Evolutionary conservation across 768 basidiomycete genomes (phyloP), one percentile per base, ranked within the genome.

Genomic region (Mycena kentingensis): DNA sequence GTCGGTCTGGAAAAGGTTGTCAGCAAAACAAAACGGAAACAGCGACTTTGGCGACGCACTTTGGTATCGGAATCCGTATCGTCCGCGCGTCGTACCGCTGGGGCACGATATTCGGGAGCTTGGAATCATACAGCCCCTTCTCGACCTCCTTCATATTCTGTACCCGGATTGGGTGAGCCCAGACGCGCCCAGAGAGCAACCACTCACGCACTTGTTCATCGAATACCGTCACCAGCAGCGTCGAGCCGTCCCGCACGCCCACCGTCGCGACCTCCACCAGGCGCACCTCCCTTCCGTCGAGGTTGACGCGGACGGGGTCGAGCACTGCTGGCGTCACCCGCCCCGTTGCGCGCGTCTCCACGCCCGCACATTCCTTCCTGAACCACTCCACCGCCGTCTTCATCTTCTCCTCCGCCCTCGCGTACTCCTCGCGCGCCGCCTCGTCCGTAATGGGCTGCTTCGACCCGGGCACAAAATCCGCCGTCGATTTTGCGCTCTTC

Each of bases 261-360:
- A 93, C 80, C 0, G 90, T 91, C 1, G 91, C 86, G 22, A 93
- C 64, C 47, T 90, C 86, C 35, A 90, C 84, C 31, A 93, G 67
- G 37, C 67, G 74, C 37, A 75, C 66, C 3, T 68, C 70, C 27
- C 65, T 63, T 4, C 73, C 75, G 0, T 78, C 74, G 3, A 81
- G 60, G 46, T 71, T 73, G 26, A 93, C 83, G 18, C 81, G 77
- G 5, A 93, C 87, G 0, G 85, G 80, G 12, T 83, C 73, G 44
- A 93, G 77, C 55, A 93, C 60, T 2, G 78, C 78, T 1, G 91
- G 87, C 0, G 87, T 89, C 54, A 93, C 79, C 24, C 89, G 85
- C 26, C 91, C 91, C 47, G 75, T 81, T 1, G 87, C 88, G 13
- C 90, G 83, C 19, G 78, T 80, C 67, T 90, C 88, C 19, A 84